Conservation (phyloP, 2,329 filamentous ascomycete genomes). For the Dothiorella sarmentorum region DNA sequence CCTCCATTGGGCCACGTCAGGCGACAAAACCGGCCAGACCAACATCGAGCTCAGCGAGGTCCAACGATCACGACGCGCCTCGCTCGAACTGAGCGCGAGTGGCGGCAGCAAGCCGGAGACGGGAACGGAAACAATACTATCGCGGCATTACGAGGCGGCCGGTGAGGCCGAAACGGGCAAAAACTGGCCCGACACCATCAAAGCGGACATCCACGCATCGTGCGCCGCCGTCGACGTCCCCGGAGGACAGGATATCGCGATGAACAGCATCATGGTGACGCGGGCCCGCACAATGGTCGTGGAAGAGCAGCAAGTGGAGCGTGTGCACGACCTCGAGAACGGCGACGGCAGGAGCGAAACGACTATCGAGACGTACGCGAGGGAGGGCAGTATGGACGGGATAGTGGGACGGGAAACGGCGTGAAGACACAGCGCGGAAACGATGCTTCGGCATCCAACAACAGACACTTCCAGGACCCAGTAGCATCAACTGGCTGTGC, state of each 20-base stretch:
- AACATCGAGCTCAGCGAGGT: background rate
- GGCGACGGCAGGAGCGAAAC: background rate
- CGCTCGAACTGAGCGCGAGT: no score
- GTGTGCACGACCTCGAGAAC: background rate
- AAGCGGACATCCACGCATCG: constrained; percentile 1
- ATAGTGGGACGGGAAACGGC: background rate
- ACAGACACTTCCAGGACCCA: background rate
- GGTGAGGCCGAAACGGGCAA: background rate
- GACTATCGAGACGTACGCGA: background rate
- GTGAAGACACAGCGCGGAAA: background rate
- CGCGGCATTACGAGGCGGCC: background rate
- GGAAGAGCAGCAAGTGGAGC: background rate
- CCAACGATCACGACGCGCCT: no score
- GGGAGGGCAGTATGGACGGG: background rate
- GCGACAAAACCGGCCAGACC: background rate
- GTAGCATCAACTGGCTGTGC: no score
- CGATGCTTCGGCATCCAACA: background rate
- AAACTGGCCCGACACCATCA: background rate
- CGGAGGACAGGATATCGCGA: background rate
- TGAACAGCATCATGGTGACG: constrained; percentile 12
- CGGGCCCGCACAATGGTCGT: background rate
- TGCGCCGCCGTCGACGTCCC: background rate
- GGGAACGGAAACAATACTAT: background rate
- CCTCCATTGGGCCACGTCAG: constrained; percentile 8
- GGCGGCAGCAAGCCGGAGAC: no score